phyloP scores from a whole-genome alignment of 768 basidiomycete genomes.

The Tephrocybe rancida region DNA sequence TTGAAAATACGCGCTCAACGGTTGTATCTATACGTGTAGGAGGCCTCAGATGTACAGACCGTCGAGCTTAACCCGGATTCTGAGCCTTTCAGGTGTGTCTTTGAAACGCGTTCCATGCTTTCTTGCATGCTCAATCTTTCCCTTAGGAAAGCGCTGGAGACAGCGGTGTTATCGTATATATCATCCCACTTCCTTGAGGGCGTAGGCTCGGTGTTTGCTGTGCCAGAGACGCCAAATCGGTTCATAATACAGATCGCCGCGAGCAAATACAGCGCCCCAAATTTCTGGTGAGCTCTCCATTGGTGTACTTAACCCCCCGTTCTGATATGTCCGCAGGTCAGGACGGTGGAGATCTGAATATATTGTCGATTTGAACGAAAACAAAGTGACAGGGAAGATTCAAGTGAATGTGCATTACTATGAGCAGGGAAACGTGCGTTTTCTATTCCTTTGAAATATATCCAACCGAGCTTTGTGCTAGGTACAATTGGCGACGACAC shows the following conservation, averaged over 20 bases:
- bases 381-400: constrained; percentile 70
- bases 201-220: constrained; percentile 71
- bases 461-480: constrained; percentile 28
- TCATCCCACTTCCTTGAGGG: constrained; percentile 84
- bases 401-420: constrained; percentile 93
- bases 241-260: constrained; percentile 87
- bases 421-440: constrained; percentile 90
- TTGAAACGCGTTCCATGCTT: not conserved
- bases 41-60: constrained; percentile 72
- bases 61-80: constrained; percentile 62
- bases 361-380: constrained; percentile 64
- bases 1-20: not conserved
- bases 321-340: constrained; percentile 57
- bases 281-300: constrained; percentile 72
- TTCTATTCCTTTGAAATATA: not conserved
- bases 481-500: constrained; percentile 89
- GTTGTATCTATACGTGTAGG: constrained; percentile 43
- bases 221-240: constrained; percentile 39
- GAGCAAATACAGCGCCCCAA: constrained; percentile 92
- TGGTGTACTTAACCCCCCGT: not conserved
- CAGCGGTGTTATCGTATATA: constrained; percentile 67
- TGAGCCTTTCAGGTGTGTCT: constrained; percentile 75
- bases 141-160: constrained; percentile 69
- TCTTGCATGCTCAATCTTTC: not conserved
- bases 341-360: constrained; percentile 96